Evolutionary conservation across 108 stramenopile species (phyloP).

Genomic region (Nannochloropsis gaditana): DNA sequence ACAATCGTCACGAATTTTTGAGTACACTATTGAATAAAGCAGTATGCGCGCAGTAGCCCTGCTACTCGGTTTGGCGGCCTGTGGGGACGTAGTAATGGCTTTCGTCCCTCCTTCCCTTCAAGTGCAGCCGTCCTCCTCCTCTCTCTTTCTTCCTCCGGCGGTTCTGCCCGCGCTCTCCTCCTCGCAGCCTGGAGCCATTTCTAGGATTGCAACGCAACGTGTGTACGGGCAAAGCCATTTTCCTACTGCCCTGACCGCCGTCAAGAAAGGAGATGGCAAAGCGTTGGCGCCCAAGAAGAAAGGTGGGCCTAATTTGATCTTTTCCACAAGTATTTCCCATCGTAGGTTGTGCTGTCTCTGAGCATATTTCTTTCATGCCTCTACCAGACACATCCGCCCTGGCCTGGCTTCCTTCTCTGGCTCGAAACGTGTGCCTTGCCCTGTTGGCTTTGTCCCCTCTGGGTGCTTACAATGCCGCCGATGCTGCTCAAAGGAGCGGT

Average conservation of each 20-base stretch:
- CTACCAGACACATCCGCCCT: not conserved
- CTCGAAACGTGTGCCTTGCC: not conserved
- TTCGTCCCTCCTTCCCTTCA: not conserved
- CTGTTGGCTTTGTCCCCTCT: not conserved
- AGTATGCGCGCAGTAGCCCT: constrained; percentile 3
- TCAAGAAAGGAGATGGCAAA: no score
- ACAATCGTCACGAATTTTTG: no score
- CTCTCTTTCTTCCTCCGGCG: not conserved
- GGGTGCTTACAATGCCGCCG: not conserved
- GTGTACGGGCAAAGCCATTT: no score
- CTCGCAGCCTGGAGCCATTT: no score
- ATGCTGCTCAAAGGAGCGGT: not conserved
- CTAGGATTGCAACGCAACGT: no score
- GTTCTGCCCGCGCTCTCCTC: no score
- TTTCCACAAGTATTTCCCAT: no score
- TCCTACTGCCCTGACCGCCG: no score
- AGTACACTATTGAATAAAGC: not conserved
- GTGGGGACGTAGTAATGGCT: not conserved
- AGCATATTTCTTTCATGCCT: not conserved
- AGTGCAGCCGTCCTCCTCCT: constrained; percentile 1
- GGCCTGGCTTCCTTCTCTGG: not conserved
- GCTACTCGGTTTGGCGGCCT: not conserved
- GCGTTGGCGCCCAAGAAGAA: no score
- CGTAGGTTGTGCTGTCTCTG: no score
- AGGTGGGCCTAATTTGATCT: no score